These are phyloP conservation scores for Scutellaria baicalensis DNA, from an alignment of 257 asterid species.

Conservation along the genomic window DNA sequence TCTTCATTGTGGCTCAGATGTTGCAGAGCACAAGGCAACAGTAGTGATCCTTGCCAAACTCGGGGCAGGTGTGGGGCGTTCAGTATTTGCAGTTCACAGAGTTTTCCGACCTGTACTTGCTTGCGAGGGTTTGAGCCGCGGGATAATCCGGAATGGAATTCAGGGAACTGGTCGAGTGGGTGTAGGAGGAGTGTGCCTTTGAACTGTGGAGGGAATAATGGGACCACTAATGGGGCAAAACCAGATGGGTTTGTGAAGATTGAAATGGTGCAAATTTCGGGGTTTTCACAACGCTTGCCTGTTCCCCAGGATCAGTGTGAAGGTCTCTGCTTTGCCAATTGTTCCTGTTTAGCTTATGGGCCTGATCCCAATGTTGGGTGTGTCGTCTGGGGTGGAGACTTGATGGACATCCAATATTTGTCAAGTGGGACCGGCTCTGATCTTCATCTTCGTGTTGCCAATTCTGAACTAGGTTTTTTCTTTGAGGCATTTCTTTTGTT, in stretches of 20 bases:
- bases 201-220: constrained; percentile 22
- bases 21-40: constrained; percentile 10
- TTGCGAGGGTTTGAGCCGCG: constrained; percentile 39
- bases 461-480: constrained; percentile 39
- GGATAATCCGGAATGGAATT: constrained; percentile 30
- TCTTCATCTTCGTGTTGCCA: constrained; percentile 44
- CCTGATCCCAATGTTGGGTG: constrained; percentile 34
- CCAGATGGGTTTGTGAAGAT: constrained; percentile 40
- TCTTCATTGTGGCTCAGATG: background rate
- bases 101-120: constrained; percentile 37
- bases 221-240: background rate
- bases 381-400: constrained; percentile 32
- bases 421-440: constrained; percentile 18
- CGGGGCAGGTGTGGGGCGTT: constrained; percentile 38
- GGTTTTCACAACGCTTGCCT: constrained; percentile 19
- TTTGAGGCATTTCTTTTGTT: background rate
- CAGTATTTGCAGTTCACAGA: constrained; percentile 30
- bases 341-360: constrained; percentile 52
- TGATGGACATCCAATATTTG: constrained; percentile 38
- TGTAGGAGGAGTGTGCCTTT: constrained; percentile 36
- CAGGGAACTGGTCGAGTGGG: constrained; percentile 49
- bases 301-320: constrained; percentile 26
- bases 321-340: constrained; percentile 29
- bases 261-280: constrained; percentile 28
- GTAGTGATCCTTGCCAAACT: background rate